A percentile compares a stretch with the other conserved stretches of the same genome.
Evolutionary conservation across 2,329 filamentous ascomycete genomes (phyloP).

Genomic region (Aspergillus viridinutans): DNA sequence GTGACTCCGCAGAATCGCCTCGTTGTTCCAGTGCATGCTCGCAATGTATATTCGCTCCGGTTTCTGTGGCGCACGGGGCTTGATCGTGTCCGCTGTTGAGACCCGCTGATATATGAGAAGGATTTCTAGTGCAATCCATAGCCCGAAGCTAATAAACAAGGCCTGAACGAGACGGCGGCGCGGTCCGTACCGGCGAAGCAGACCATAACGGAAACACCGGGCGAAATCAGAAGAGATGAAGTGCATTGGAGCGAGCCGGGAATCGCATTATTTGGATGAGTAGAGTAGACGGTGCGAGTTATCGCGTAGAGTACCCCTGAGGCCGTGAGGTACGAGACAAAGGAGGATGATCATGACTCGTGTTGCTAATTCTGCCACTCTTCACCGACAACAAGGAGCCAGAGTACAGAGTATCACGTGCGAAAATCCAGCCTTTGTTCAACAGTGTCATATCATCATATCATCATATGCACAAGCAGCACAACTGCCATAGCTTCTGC

Average conservation of each 20-base stretch:
- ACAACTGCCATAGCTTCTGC: too few relatives aligned
- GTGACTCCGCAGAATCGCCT: conserved; percentile 53
- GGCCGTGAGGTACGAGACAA: too few relatives aligned
- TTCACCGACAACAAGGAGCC: too few relatives aligned
- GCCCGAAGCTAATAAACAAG: conserved; percentile 13
- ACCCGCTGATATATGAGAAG: conserved; percentile 14
- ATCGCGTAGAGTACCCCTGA: too few relatives aligned
- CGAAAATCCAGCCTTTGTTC: too few relatives aligned
- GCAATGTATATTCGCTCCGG: conserved; percentile 58
- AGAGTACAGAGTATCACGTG: too few relatives aligned
- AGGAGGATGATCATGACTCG: too few relatives aligned
- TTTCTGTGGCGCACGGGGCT: conserved; percentile 9
- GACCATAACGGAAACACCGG: neutral
- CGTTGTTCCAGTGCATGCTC: conserved; percentile 66
- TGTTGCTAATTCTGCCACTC: too few relatives aligned
- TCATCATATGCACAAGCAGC: too few relatives aligned
- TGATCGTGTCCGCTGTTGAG: conserved; percentile 8
- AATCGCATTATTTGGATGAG: neutral
- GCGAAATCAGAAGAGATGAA: neutral
- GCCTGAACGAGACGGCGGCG: conserved; percentile 16
- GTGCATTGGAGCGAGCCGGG: neutral
- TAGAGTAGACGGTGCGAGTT: neutral
- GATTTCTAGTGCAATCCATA: conserved; percentile 19
- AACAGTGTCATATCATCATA: too few relatives aligned
- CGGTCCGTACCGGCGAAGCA: conserved; percentile 9